These are phyloP conservation scores for Emmonsiellopsis sp. DNA, from an alignment of 2,329 filamentous ascomycete genomes.

Conservation along the genomic window DNA sequence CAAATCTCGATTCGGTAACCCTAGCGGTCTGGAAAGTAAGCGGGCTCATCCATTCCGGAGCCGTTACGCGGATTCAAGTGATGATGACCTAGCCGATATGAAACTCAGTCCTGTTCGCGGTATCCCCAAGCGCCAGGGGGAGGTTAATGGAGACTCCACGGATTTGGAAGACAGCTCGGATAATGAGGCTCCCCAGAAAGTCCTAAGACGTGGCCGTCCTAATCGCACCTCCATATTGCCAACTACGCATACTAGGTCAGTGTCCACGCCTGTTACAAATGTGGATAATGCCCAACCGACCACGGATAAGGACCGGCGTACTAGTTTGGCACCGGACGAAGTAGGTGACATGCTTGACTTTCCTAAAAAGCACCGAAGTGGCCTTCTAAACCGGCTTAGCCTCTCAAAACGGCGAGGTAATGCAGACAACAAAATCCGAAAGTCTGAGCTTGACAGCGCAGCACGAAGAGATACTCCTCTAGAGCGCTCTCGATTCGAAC, in stretches of 20 bases:
- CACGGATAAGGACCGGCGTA: slow-evolving; percentile 27
- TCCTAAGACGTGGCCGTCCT: slow-evolving; percentile 19
- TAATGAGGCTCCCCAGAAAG: slow-evolving; percentile 27
- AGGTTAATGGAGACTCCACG: slow-evolving; percentile 53
- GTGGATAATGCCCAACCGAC: background rate
- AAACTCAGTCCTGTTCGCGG: slow-evolving; percentile 48
- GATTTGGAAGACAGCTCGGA: slow-evolving; percentile 55
- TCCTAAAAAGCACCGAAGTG: slow-evolving; percentile 18
- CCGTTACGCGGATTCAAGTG: slow-evolving; percentile 64
- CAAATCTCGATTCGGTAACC: slow-evolving; percentile 49
- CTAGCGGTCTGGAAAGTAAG: slow-evolving; percentile 52
- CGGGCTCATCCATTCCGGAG: slow-evolving; percentile 38
- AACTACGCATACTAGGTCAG: background rate
- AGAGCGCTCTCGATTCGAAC: slow-evolving; percentile 49
- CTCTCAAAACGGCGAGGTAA: slow-evolving; percentile 19
- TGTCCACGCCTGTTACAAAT: background rate
- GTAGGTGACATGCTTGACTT: slow-evolving; percentile 25
- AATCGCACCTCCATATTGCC: slow-evolving; percentile 5
- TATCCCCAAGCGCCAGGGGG: slow-evolving; percentile 50
- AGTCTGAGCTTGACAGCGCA: slow-evolving; percentile 48
- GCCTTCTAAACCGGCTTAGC: slow-evolving; percentile 24
- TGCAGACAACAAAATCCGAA: slow-evolving; percentile 40
- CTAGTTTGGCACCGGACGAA: slow-evolving; percentile 41
- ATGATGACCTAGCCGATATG: slow-evolving; percentile 43
- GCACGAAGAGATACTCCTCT: slow-evolving; percentile 55